Percentiles rank a stretch among this genome's conserved stretches.
These are phyloP conservation scores for Chlorella vulgaris DNA, from an alignment of 139 green algal species.

Conservation along the genomic window DNA sequence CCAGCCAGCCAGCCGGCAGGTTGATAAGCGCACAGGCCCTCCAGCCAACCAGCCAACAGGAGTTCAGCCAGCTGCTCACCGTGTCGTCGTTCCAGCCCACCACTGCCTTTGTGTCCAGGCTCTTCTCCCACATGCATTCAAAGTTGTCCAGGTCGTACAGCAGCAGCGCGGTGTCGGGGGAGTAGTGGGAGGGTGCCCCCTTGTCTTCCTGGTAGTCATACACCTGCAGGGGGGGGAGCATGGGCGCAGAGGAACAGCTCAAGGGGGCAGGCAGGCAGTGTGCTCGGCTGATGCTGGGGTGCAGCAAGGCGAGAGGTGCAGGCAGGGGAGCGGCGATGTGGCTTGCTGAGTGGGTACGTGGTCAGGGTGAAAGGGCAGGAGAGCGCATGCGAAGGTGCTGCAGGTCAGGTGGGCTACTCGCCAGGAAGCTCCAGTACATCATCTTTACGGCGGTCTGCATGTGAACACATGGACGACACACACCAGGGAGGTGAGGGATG, in stretches of 20 bases:
- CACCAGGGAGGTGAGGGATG: no score
- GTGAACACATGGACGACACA: neutral
- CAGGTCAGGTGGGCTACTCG: neutral
- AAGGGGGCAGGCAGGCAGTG: no score
- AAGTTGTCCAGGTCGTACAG: slow-evolving; percentile 43
- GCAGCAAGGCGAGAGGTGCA: no score
- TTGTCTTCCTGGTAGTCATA: slow-evolving; percentile 20
- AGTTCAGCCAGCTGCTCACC: neutral
- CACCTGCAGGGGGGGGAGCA: neutral
- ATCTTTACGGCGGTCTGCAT: slow-evolving; percentile 45
- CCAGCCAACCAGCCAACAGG: neutral
- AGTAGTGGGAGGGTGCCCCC: neutral
- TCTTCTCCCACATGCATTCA: slow-evolving; percentile 53
- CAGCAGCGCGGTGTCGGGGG: slow-evolving; percentile 18
- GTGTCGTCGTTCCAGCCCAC: slow-evolving; percentile 46
- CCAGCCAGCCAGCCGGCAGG: no score
- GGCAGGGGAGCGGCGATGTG: no score
- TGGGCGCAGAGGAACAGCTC: no score
- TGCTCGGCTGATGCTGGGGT: no score
- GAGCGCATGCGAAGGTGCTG: no score
- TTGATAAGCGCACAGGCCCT: no score
- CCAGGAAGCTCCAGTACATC: slow-evolving; percentile 50
- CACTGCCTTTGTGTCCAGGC: slow-evolving; percentile 41
- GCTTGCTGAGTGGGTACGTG: no score
- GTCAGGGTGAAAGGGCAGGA: no score